Conservation (phyloP, 1,139 yeast genomes). For the Debaryomyces subglobosus region DNA sequence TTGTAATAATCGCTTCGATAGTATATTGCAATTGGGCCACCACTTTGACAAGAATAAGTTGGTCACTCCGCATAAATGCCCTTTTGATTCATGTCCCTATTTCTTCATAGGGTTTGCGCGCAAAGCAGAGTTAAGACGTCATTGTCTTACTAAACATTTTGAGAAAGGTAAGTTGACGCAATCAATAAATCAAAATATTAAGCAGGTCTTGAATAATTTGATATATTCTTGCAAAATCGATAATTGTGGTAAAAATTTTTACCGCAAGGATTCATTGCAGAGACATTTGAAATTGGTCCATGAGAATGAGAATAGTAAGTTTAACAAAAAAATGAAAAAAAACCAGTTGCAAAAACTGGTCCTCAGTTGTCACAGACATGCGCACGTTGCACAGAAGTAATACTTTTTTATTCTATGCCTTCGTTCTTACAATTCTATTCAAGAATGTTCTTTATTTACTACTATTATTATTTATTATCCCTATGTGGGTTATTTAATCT, state of each 20-base stretch:
- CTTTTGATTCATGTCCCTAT: slow-evolving; percentile 62
- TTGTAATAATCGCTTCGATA: slow-evolving; percentile 10
- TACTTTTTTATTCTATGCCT: not conserved
- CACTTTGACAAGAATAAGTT: slow-evolving; percentile 14
- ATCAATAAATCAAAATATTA: slow-evolving; percentile 16
- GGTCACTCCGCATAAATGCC: slow-evolving; percentile 39
- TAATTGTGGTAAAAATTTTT: slow-evolving; percentile 56
- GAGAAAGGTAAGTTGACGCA: slow-evolving; percentile 20
- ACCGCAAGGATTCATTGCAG: slow-evolving; percentile 58
- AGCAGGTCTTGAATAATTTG: slow-evolving; percentile 15
- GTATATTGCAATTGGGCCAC: slow-evolving; percentile 10
- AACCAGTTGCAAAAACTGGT: slow-evolving; percentile 3
- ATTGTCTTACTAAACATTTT: slow-evolving; percentile 58
- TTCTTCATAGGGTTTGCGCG: slow-evolving; percentile 60
- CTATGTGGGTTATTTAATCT: not conserved
- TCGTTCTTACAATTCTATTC: not conserved
- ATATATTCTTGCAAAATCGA: slow-evolving; percentile 20
- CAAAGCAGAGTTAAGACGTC: slow-evolving; percentile 62
- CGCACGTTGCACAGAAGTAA: slow-evolving; percentile 6
- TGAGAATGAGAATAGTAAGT: slow-evolving; percentile 16
- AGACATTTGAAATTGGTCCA: slow-evolving; percentile 60
- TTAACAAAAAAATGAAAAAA: slow-evolving; percentile 13
- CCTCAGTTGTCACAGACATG: not conserved
- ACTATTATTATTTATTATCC: slow-evolving; percentile 1
- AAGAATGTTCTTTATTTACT: not conserved